Conservation (phyloP, 106 monocot species). For the Allium sativum region DNA sequence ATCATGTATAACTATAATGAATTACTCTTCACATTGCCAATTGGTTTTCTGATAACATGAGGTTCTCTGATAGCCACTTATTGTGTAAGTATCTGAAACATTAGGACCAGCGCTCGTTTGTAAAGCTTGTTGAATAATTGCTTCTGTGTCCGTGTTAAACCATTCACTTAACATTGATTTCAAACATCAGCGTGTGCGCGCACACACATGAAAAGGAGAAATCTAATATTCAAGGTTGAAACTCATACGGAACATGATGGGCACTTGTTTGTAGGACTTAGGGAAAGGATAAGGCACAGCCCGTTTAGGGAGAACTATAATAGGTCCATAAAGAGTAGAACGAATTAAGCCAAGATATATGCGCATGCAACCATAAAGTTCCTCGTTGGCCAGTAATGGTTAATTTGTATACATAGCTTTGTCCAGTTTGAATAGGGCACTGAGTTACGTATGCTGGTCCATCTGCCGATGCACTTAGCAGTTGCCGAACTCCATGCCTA, state of each 20-base stretch:
- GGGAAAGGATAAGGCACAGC: constrained; percentile 35
- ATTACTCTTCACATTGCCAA: too few species aligned
- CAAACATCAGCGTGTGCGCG: background rate
- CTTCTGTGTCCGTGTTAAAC: constrained; percentile 12
- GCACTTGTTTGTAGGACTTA: constrained; percentile 35
- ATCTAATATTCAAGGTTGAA: background rate
- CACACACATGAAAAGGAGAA: background rate
- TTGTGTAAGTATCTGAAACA: constrained; percentile 14
- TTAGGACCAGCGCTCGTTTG: constrained; percentile 5
- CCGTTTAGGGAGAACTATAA: constrained; percentile 40
- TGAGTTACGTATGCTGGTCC: constrained; percentile 50
- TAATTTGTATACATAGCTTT: constrained; percentile 42
- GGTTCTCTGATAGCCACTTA: too few species aligned
- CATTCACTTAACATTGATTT: constrained; percentile 5
- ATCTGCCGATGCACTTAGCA: constrained; percentile 39
- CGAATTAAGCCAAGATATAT: constrained; percentile 47
- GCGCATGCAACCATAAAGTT: constrained; percentile 44
- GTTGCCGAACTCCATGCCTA: constrained; percentile 43
- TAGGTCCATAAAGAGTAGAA: constrained; percentile 33
- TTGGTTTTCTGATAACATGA: too few species aligned
- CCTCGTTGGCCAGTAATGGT: constrained; percentile 42
- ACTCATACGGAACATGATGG: constrained; percentile 43
- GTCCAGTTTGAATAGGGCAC: constrained; percentile 45
- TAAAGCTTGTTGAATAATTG: constrained; percentile 3
- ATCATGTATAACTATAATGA: too few species aligned